A percentile compares a stretch with the other conserved stretches of the same genome.
These are phyloP conservation scores for Tetrahymena borealis DNA, from an alignment of 73 alveolate genomes.

Conservation along the genomic window DNA sequence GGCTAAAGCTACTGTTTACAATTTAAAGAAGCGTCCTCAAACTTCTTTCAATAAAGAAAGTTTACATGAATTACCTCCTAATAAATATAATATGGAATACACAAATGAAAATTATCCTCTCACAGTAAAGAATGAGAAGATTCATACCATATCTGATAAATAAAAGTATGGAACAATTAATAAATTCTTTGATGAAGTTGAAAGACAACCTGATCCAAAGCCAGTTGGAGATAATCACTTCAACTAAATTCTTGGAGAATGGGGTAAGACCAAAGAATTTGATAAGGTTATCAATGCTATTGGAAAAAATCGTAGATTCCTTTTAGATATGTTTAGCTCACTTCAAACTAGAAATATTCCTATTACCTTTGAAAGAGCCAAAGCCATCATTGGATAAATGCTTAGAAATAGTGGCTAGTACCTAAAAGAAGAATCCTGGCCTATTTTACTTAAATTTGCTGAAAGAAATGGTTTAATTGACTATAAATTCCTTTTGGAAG, in stretches of 20 bases:
- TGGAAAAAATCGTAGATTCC: conserved; percentile 66
- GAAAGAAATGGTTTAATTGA: conserved; percentile 53
- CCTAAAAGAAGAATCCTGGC: conserved; percentile 54
- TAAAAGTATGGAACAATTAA: neutral
- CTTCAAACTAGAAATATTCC: conserved; percentile 40
- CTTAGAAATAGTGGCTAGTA: conserved; percentile 30
- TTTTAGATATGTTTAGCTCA: conserved; percentile 50
- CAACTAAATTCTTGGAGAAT: conserved; percentile 11
- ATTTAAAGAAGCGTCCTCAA: neutral
- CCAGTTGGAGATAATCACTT: neutral
- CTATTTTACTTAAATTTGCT: conserved; percentile 51
- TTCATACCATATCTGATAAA: neutral
- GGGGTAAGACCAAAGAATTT: conserved; percentile 70
- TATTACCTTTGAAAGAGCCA: conserved; percentile 45
- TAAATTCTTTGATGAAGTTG: neutral
- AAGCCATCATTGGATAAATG: conserved; percentile 21
- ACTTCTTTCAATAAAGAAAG: neutral
- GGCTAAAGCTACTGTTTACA: neutral
- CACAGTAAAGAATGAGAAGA: neutral
- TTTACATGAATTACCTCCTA: neutral
- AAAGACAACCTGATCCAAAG: neutral
- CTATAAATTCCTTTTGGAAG: conserved; percentile 61
- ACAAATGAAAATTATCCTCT: neutral
- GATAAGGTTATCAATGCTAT: conserved; percentile 48
- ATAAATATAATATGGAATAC: neutral